Base-by-base conservation (phyloP, 768 basidiomycete genomes). In the Termitomyces sp. region DNA sequence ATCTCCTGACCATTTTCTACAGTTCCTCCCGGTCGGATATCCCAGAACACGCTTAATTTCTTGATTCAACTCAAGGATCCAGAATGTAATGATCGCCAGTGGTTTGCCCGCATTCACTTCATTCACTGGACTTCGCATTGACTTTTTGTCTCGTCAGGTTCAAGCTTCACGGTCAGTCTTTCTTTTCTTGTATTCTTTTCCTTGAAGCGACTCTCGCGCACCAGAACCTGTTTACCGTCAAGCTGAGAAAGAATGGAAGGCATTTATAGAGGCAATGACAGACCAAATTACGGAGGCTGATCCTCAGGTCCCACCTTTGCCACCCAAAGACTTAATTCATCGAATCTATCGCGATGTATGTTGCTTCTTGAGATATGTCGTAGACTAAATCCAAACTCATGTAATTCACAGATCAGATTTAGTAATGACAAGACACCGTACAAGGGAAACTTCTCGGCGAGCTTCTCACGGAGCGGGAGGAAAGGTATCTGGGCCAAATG, bases 361-460 rank as follows among this genome's bases (percentile, higher is more conserved):
- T 69, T 24, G 5, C 36, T 10, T 39, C 31, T 36, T n/a, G n/a
- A 37, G 16, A 26, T 16, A 46, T 29, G 26, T n/a, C n/a, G n/a
- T n/a, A 55, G 20, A 34, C n/a, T 12, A 20, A 26, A 1, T 36
- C 6, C 12, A 8, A 18, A 37, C 16, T 18, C 9, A 10, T 12
- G 34, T 24, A 24, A n/a, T n/a, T n/a, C 29, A 31, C 46, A 93
- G 90, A 70, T 96, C 24, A 83, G 94, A 14, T 97, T 96, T 72
- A 92, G 90, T 67, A 92, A 92, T 56, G 90, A 94, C 68, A 95
- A 94, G 74, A 99, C 96, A 5, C 96, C 96, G 0, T 99, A 99
- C 76, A 98, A 98, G 73, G 81, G 71, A 6, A 78, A 79, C 10
- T 79, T 98, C 32, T 88, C 88, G 0, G 90, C 92, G 0, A 88